Base-by-base conservation (phyloP, 768 basidiomycete genomes). In the Termitomyces sp. region DNA sequence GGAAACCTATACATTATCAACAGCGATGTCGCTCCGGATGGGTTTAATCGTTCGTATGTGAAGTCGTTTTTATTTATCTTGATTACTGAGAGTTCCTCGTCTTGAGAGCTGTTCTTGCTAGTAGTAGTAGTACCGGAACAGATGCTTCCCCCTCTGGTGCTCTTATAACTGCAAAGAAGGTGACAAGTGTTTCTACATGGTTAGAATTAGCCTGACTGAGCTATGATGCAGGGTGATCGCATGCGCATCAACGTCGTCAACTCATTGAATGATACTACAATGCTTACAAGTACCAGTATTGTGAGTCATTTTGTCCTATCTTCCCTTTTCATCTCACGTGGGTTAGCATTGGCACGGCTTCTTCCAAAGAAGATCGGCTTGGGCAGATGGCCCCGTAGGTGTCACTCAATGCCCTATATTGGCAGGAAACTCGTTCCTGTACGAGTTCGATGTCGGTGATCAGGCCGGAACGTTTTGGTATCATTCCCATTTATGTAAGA, bases 391-490 rank as follows among this genome's bases (percentile, higher is more conserved):
- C 1, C 49, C 57, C 10, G 57, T 38, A 6, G 49, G 57, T 2
- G 57, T 59, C 3, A 59, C 38, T 29, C 57, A 59, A n/a, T 59
- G 57, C 31, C 57, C 57, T n/a, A 59, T 59, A n/a, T 14, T 59
- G 9, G 4, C 57, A 2, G 57, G 48, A 29, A 51, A 59, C 38
- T 59, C 57, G 11, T 59, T 59, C 29, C n/a, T 59, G 38, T 59
- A 59, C 29, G 29, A 43, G 20, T 59, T 59, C 14, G 2, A 36
- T 7, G 12, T 50, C 9, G 8, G 38, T 2, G 20, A 59, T 17
- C 57, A 59, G 47, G 57, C 57, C 1, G 57, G 57, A 29, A 59
- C 57, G 2, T 59, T 51, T 40, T 59, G 57, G 57, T 59, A 59
- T 34, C 57, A 59, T 20, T 59, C 57, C 20, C 20, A 20, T 20